A percentile compares a stretch with the other conserved stretches of the same genome.
phyloP scores from a whole-genome alignment of 1,284 basidiomycete species.

The Inonotus hispidus region DNA sequence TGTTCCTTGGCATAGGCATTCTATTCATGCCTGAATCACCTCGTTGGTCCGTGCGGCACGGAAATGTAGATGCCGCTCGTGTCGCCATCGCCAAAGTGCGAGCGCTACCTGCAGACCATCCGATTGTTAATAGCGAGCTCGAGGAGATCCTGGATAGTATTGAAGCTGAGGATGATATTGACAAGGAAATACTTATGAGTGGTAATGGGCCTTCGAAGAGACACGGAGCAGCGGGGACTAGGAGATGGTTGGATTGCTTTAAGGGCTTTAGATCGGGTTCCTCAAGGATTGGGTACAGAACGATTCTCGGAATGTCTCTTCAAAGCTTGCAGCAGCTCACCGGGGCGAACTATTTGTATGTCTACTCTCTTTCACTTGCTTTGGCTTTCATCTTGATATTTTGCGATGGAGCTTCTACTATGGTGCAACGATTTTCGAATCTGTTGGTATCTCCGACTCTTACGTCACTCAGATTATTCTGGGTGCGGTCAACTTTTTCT shows the following conservation, averaged over 20 bases:
- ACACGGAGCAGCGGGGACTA: slow-evolving; percentile 18
- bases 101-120: slow-evolving; percentile 43
- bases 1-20: slow-evolving; percentile 63
- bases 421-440: slow-evolving; percentile 63
- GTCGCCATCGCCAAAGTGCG: slow-evolving; percentile 49
- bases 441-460: slow-evolving; percentile 63
- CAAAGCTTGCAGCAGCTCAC: slow-evolving; percentile 76
- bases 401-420: slow-evolving; percentile 65
- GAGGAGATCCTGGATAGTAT: slow-evolving; percentile 46
- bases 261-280: slow-evolving; percentile 36
- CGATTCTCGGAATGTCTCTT: slow-evolving; percentile 59
- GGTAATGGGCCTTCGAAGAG: slow-evolving; percentile 31
- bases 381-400: slow-evolving; percentile 31
- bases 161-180: slow-evolving; percentile 26
- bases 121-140: slow-evolving; percentile 42
- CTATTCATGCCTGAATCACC: slow-evolving; percentile 74
- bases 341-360: slow-evolving; percentile 44
- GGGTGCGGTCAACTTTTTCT: slow-evolving; percentile 64
- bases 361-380: slow-evolving; percentile 13
- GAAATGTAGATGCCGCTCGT: slow-evolving; percentile 47
- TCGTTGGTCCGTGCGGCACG: slow-evolving; percentile 56
- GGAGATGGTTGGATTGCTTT: slow-evolving; percentile 61
- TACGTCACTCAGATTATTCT: slow-evolving; percentile 72
- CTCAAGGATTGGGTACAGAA: slow-evolving; percentile 48
- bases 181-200: slow-evolving; percentile 38